phyloP scores from a whole-genome alignment of 371 early-diverging fungal species.

The Entomophthora muscae region DNA sequence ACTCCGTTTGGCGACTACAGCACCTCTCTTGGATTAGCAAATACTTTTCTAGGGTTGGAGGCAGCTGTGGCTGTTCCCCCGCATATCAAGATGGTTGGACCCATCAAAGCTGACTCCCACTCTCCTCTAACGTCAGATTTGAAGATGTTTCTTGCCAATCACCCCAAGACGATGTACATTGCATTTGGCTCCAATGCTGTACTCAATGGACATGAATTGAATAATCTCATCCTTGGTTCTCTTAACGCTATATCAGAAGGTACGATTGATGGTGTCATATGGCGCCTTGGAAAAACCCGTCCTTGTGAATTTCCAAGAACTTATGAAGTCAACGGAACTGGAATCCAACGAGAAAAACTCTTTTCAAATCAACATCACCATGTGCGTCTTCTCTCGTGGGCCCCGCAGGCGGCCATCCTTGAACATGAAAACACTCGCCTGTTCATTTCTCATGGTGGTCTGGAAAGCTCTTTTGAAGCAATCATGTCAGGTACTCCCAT shows the following conservation, averaged over 20 bases:
- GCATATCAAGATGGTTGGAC: conserved; percentile 3
- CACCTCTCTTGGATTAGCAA: background rate
- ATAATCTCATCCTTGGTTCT: background rate
- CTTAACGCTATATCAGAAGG: background rate
- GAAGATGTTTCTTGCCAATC: background rate
- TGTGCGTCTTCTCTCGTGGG: conserved; percentile 8
- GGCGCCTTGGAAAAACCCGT: too few species aligned
- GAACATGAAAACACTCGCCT: conserved; percentile 1
- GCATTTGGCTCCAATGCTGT: conserved; percentile 4
- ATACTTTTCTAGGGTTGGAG: conserved; percentile 3
- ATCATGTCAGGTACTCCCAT: conserved; percentile 6
- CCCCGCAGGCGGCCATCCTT: background rate
- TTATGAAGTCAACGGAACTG: too few species aligned
- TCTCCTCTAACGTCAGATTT: background rate
- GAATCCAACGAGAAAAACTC: too few species aligned
- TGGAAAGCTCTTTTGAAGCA: conserved; percentile 1
- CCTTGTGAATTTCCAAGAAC: too few species aligned
- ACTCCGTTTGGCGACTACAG: background rate
- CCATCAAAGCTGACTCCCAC: conserved; percentile 1
- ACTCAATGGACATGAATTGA: too few species aligned
- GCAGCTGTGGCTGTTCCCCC: background rate
- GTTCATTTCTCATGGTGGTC: conserved; percentile 9
- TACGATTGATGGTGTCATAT: background rate
- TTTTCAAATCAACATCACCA: too few species aligned
- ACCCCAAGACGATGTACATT: background rate